A percentile compares a stretch with the other conserved stretches of the same genome.
Evolutionary conservation across 2,329 filamentous ascomycete genomes (phyloP).

Genomic region (Trichoderma atroviride): DNA sequence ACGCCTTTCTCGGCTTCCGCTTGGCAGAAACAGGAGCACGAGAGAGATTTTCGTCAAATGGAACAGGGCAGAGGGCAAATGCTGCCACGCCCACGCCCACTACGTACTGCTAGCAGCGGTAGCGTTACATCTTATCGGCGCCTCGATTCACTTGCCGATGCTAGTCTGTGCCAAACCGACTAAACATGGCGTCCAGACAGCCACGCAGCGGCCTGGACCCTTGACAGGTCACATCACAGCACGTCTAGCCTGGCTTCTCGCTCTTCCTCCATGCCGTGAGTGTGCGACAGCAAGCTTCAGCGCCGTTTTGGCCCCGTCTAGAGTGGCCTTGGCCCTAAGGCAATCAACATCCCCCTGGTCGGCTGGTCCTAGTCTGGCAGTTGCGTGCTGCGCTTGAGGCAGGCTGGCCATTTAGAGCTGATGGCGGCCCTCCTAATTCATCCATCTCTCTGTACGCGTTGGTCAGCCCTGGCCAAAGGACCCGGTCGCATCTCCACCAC

Average conservation of each 20-base stretch:
- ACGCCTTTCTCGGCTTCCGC: neutral
- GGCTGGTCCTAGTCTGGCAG: conserved; percentile 19
- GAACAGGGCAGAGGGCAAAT: neutral
- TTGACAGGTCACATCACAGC: conserved; percentile 18
- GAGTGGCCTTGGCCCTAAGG: conserved; percentile 4
- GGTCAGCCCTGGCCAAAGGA: conserved; percentile 18
- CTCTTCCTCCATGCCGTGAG: neutral
- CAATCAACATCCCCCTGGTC: conserved; percentile 3
- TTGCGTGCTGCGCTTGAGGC: conserved; percentile 6
- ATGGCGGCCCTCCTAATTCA: conserved; percentile 16
- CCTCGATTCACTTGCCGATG: conserved; percentile 25
- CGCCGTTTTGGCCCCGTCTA: conserved; percentile 9
- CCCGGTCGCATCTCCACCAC: conserved; percentile 17
- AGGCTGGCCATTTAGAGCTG: conserved; percentile 15
- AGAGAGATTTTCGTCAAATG: neutral
- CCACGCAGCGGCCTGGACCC: conserved; percentile 16
- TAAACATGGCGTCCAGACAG: neutral
- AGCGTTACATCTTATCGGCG: conserved; percentile 21
- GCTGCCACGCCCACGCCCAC: neutral
- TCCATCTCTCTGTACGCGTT: neutral
- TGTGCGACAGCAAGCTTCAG: neutral
- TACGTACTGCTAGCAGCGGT: neutral
- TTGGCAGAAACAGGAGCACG: neutral
- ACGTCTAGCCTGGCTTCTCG: neutral
- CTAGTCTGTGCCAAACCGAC: conserved; percentile 17